phyloP scores from a whole-genome alignment of 2,329 filamentous ascomycete species.

The Cladophialophora carrionii region DNA sequence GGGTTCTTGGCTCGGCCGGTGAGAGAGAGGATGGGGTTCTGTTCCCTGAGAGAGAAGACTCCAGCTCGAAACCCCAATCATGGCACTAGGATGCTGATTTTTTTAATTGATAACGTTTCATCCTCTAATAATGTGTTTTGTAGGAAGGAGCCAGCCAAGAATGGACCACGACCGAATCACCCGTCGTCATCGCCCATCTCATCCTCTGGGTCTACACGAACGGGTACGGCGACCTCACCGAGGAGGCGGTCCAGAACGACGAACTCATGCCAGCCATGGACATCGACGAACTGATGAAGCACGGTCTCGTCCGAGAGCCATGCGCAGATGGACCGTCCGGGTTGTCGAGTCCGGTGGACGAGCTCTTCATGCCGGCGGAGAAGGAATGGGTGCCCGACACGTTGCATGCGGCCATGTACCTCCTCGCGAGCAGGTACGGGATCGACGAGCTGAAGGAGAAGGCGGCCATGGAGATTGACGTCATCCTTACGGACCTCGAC shows the following conservation, averaged over 20 bases:
- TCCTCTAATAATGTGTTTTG: background rate
- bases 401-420: constrained; percentile 30
- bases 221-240: constrained; percentile 10
- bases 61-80: background rate
- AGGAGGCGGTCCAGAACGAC: background rate
- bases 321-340: background rate
- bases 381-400: constrained; percentile 6
- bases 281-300: constrained; percentile 8
- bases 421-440: constrained; percentile 28
- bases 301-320: background rate
- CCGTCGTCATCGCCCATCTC: constrained; percentile 27
- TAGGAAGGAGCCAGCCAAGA: constrained; percentile 1
- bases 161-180: constrained; percentile 22
- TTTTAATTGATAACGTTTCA: background rate
- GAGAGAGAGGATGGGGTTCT: background rate
- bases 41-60: background rate
- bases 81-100: background rate
- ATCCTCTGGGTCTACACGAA: constrained; percentile 25
- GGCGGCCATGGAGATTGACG: constrained; percentile 12
- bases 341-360: background rate
- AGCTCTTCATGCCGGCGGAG: constrained; percentile 3
- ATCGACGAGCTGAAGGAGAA: constrained; percentile 17
- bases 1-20: no score
- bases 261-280: background rate
- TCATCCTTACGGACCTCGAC: constrained; percentile 9